Conservation (phyloP, 106 monocot species). For the Triglochin maritima region DNA sequence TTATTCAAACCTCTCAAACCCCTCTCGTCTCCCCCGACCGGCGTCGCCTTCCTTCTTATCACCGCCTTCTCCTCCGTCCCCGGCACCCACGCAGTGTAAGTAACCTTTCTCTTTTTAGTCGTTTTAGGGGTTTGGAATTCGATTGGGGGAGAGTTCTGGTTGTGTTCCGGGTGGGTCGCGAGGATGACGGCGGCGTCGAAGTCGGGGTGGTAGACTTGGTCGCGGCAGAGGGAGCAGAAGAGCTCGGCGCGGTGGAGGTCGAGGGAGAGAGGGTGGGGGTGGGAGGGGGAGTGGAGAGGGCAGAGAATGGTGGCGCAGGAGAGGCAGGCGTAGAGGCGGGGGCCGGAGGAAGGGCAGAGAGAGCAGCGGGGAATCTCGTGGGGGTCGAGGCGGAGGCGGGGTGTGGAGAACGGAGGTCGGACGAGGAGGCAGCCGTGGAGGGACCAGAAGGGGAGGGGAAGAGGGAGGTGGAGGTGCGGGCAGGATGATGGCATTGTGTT, state of each 20-base stretch:
- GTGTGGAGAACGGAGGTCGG: slow-evolving; percentile 27
- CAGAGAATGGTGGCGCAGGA: slow-evolving; percentile 62
- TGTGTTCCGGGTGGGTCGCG: not conserved
- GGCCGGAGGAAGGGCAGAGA: slow-evolving; percentile 28
- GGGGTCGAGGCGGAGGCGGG: slow-evolving; percentile 58
- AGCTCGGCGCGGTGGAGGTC: slow-evolving; percentile 87
- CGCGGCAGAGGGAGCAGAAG: slow-evolving; percentile 72
- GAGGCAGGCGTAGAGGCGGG: slow-evolving; percentile 78
- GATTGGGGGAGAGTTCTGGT: too few species aligned
- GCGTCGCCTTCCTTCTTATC: slow-evolving; percentile 11
- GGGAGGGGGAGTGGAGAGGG: slow-evolving; percentile 44
- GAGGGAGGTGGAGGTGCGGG: slow-evolving; percentile 3
- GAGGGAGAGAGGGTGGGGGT: slow-evolving; percentile 25
- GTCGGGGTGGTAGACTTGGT: slow-evolving; percentile 82
- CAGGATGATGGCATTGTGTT: not conserved
- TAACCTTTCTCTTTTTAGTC: slow-evolving; percentile 26
- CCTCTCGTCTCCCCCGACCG: slow-evolving; percentile 3
- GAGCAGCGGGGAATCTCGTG: slow-evolving; percentile 53
- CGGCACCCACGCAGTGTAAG: slow-evolving; percentile 42
- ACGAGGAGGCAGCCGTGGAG: slow-evolving; percentile 56
- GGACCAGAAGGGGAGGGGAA: slow-evolving; percentile 23
- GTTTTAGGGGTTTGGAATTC: too few species aligned
- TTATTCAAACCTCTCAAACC: slow-evolving; percentile 87
- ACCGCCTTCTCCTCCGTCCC: slow-evolving; percentile 27
- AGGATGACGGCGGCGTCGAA: slow-evolving; percentile 76